phyloP scores from a whole-genome alignment of 495 filamentous ascomycete species.

The Penicillium roqueforti region DNA sequence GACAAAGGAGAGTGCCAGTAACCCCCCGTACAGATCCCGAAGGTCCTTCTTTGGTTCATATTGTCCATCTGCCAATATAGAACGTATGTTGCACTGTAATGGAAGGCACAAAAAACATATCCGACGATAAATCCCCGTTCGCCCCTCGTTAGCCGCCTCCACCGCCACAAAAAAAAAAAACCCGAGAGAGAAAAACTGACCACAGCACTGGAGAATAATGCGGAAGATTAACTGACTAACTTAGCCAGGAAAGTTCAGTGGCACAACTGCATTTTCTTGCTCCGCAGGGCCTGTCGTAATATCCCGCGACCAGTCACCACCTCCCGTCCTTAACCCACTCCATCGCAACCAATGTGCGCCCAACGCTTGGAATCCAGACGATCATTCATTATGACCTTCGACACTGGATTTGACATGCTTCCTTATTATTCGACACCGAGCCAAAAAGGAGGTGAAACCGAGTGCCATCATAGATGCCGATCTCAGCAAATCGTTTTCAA shows the following conservation, averaged over 20 bases:
- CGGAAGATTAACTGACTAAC: background rate
- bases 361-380: slow-evolving; percentile 26
- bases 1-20: background rate
- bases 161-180: background rate
- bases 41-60: background rate
- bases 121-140: background rate
- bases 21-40: background rate
- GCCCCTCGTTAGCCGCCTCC: slow-evolving; percentile 5
- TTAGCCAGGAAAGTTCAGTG: slow-evolving; percentile 1
- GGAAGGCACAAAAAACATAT: background rate
- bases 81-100: background rate
- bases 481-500: slow-evolving; percentile 11
- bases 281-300: slow-evolving; percentile 11
- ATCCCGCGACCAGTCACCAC: slow-evolving; percentile 7
- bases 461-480: slow-evolving; percentile 25
- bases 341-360: slow-evolving; percentile 13
- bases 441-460: slow-evolving; percentile 29
- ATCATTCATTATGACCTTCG: slow-evolving; percentile 33
- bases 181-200: background rate
- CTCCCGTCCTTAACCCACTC: background rate
- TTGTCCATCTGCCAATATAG: background rate
- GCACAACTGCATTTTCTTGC: slow-evolving; percentile 2
- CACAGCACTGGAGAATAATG: background rate
- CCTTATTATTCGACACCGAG: slow-evolving; percentile 20
- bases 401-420: slow-evolving; percentile 18